These are phyloP conservation scores for Sporothrix variecibatus DNA, from an alignment of 2,329 filamentous ascomycete genomes.

Conservation along the genomic window DNA sequence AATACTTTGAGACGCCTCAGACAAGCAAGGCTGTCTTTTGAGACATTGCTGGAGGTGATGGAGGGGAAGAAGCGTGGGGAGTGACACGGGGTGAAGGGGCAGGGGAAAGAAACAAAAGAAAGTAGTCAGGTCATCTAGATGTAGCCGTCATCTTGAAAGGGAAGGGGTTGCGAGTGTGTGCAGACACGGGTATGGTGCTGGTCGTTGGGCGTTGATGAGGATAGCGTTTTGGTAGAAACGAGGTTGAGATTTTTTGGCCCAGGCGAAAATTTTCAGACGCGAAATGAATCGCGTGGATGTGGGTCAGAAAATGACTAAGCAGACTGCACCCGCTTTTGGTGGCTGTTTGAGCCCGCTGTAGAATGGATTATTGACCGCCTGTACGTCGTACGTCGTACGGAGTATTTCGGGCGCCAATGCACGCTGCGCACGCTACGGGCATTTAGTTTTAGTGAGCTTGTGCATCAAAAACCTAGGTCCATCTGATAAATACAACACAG, in stretches of 20 bases:
- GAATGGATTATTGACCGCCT: background rate
- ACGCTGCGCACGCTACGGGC: background rate
- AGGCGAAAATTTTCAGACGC: background rate
- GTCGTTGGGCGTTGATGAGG: background rate
- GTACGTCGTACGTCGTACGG: too few relatives aligned
- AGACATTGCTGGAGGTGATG: background rate
- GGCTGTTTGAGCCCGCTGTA: background rate
- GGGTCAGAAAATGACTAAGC: background rate
- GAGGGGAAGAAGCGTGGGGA: background rate
- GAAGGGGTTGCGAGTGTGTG: background rate
- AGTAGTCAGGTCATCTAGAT: too few relatives aligned
- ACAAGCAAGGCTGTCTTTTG: background rate
- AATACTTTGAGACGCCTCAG: background rate
- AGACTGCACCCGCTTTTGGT: background rate
- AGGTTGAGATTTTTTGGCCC: background rate
- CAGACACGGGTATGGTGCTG: background rate
- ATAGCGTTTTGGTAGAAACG: background rate
- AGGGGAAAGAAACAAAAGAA: background rate
- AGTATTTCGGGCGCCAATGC: background rate
- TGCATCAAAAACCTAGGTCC: background rate
- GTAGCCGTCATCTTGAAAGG: background rate
- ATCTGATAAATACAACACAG: background rate
- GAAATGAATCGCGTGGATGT: background rate
- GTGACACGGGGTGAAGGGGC: background rate
- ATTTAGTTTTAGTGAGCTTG: background rate